Conservation (phyloP, 805 yeast genomes). For the Candida parachauliodes region DNA sequence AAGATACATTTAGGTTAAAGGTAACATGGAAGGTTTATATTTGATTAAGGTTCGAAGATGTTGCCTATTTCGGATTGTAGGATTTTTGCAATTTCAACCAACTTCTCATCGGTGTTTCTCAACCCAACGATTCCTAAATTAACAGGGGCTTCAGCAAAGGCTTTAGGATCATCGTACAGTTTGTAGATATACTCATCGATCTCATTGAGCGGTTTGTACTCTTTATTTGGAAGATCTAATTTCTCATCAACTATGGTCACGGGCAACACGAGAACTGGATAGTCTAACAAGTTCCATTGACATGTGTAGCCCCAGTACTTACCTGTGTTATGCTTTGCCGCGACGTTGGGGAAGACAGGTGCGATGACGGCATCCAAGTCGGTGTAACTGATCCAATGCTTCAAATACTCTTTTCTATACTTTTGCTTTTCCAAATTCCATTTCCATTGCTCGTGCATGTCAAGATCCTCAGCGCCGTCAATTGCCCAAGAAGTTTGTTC, state of each 20-base stretch:
- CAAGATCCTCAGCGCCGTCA: conserved; percentile 10
- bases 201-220: conserved; percentile 16
- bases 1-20: too few relatives aligned
- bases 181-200: conserved; percentile 12
- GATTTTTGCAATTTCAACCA: conserved; percentile 15
- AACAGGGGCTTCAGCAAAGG: conserved; percentile 15
- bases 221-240: conserved; percentile 11
- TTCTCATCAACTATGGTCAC: conserved; percentile 14
- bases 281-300: conserved; percentile 18
- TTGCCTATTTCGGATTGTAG: conserved; percentile 5
- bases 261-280: conserved; percentile 17
- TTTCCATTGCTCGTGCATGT: conserved; percentile 14
- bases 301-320: conserved; percentile 20
- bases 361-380: conserved; percentile 15
- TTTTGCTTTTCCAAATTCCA: conserved; percentile 16
- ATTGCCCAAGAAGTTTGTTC: conserved; percentile 14
- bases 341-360: conserved; percentile 16
- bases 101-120: conserved; percentile 17
- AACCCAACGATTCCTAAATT: conserved; percentile 17
- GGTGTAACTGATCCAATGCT: conserved; percentile 12
- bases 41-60: conserved; percentile 3
- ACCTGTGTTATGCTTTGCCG: conserved; percentile 16
- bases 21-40: too few relatives aligned
- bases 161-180: conserved; percentile 14
- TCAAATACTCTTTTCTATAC: conserved; percentile 16